Evolutionary conservation across 805 yeast genomes (phyloP).

Genomic region (Pichia sporocuriosa): DNA sequence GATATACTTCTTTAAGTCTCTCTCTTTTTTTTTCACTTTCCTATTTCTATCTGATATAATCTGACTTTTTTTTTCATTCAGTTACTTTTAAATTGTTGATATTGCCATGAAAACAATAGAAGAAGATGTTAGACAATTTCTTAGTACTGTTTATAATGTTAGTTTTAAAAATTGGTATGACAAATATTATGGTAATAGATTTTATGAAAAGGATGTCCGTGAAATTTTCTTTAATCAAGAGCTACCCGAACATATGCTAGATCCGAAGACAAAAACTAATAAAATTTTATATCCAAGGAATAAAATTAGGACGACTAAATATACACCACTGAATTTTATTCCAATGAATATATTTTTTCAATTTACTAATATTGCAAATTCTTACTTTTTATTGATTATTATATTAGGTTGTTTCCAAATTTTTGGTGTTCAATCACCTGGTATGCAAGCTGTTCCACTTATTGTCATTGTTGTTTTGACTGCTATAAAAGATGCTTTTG

Average conservation of each 20-base stretch:
- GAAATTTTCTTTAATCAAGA: slow-evolving; percentile 50
- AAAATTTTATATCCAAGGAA: slow-evolving; percentile 41
- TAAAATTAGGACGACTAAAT: slow-evolving; percentile 57
- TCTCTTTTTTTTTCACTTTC: background rate
- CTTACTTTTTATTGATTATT: slow-evolving; percentile 48
- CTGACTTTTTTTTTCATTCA: no score
- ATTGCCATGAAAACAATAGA: slow-evolving; percentile 10
- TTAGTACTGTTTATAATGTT: background rate
- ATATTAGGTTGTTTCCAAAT: slow-evolving; percentile 57
- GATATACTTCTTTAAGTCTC: background rate
- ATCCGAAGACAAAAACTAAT: slow-evolving; percentile 45
- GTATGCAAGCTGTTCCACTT: slow-evolving; percentile 71
- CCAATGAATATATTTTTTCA: slow-evolving; percentile 51
- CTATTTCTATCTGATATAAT: background rate
- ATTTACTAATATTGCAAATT: slow-evolving; percentile 53
- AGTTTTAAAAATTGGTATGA: background rate
- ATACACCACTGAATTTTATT: slow-evolving; percentile 50
- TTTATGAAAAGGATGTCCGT: slow-evolving; percentile 29
- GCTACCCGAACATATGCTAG: slow-evolving; percentile 53
- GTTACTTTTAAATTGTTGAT: slow-evolving; percentile 1
- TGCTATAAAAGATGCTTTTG: slow-evolving; percentile 71
- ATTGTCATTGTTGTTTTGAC: slow-evolving; percentile 72
- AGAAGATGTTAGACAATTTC: slow-evolving; percentile 6
- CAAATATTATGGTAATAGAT: no score
- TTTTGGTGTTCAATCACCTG: slow-evolving; percentile 70